Evolutionary conservation across 805 yeast species (phyloP).

Genomic region (Candida taoyuanica): DNA sequence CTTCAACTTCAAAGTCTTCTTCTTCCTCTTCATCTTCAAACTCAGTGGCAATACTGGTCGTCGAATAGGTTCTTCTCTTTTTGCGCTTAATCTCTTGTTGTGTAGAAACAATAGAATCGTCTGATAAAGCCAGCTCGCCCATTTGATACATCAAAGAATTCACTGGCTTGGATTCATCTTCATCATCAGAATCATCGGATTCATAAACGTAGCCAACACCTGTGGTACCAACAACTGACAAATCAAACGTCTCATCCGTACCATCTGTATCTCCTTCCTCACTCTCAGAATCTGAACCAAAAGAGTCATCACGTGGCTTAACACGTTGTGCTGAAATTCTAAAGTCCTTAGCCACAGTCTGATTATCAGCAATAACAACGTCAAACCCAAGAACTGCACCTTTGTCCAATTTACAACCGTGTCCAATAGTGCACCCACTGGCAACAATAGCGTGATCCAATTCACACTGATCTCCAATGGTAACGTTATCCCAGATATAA

Average conservation of each 20-base stretch:
- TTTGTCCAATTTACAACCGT: constrained; percentile 48
- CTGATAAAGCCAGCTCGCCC: constrained; percentile 47
- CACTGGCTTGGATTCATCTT: constrained; percentile 26
- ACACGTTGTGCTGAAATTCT: constrained; percentile 50
- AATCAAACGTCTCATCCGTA: constrained; percentile 6
- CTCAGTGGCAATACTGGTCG: constrained; percentile 42
- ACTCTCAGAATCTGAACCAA: constrained; percentile 18
- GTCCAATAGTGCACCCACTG: constrained; percentile 49
- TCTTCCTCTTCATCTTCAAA: constrained; percentile 68
- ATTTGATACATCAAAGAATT: constrained; percentile 41
- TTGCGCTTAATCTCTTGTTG: constrained; percentile 33
- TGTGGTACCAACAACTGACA: constrained; percentile 20
- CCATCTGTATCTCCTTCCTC: constrained; percentile 25
- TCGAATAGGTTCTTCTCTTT: constrained; percentile 40
- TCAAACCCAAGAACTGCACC: constrained; percentile 78
- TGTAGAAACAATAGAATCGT: constrained; percentile 53
- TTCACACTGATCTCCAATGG: constrained; percentile 58
- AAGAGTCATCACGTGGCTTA: constrained; percentile 11
- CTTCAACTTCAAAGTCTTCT: constrained; percentile 76
- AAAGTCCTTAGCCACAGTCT: constrained; percentile 43
- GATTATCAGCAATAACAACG: constrained; percentile 57
- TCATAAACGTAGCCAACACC: constrained; percentile 36
- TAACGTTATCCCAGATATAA: constrained; percentile 82
- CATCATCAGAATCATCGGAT: constrained; percentile 30
- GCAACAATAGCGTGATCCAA: constrained; percentile 71